Base-by-base conservation (phyloP, 2,329 filamentous ascomycete species). In the Fusarium sp. region DNA sequence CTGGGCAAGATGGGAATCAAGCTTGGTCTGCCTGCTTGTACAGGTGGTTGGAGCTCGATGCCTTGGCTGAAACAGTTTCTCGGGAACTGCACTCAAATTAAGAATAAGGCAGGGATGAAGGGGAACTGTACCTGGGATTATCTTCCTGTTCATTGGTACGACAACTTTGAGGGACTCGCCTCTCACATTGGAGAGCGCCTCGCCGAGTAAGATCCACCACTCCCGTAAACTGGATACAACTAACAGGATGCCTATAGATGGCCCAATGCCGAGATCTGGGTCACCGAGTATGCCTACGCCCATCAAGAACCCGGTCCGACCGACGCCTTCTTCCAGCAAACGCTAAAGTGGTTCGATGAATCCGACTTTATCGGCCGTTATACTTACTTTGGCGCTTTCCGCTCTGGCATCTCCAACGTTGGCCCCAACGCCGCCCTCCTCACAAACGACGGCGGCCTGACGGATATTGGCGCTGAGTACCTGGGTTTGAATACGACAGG, bases 381-480 rank as follows among this genome's bases (percentile, higher is more conserved):
- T 80, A 91, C 91, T 0, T 93, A 93, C 81, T 96, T 95, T 77
- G 93, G 93, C 54, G 88, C 92, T 10, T 96, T 96, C 79, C 88
- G 93, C 62, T 90, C 89, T 5, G 84, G 87, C 59, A 89, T 89
- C 18, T 93, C 91, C 71, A 96, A 95, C 74, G 91, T 95, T 8
- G 94, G 94, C 0, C 87, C 91, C 5, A 94, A 95, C 70, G 90
- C 88, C 1, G 89, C 91, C 1, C 92, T 96, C 85, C 85, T 96
- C 56, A 92, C 90, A 77, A 84, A 89, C 47, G 85, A 89, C 18
- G 94, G 94, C 47, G 78, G 89, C 69, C 83, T 96, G 71, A 95
- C 93, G 2, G 90, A 94, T 74, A 93, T 96, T 73, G 94, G 94
- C 0, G 87, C 89, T 3, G 93, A 92, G 91, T 96, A 96, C 80